Conservation (phyloP, 208 protist species). For the Leishmania amazonensis region DNA sequence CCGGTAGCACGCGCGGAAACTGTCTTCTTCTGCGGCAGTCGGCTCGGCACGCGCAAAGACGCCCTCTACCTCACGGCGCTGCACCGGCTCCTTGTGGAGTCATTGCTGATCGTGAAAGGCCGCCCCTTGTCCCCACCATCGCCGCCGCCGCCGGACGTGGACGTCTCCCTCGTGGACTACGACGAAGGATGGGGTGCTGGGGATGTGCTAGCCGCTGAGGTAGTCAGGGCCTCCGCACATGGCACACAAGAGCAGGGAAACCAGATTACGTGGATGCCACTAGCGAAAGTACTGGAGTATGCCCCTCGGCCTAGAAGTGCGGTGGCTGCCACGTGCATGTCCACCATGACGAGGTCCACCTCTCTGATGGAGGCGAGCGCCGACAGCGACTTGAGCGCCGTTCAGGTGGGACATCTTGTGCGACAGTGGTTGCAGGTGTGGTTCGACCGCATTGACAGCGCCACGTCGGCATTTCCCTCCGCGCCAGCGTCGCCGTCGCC, state of each 20-base stretch:
- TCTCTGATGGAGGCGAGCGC: not conserved
- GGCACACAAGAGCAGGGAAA: not conserved
- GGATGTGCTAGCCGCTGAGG: slow-evolving; percentile 38
- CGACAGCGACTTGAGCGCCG: not conserved
- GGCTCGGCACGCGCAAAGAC: slow-evolving; percentile 15
- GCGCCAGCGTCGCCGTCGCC: not conserved
- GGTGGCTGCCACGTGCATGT: not conserved
- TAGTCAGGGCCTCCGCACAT: not conserved
- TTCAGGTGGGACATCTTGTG: slow-evolving; percentile 1
- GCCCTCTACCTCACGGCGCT: slow-evolving; percentile 11
- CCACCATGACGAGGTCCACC: not conserved
- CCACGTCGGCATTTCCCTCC: slow-evolving; percentile 5
- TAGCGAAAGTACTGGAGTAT: not conserved
- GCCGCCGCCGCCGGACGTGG: not conserved
- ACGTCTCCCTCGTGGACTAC: slow-evolving; percentile 49
- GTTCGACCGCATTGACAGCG: slow-evolving; percentile 22
- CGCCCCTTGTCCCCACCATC: not conserved
- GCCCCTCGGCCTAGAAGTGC: not conserved
- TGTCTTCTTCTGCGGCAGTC: slow-evolving; percentile 12
- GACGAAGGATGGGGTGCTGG: slow-evolving; percentile 48
- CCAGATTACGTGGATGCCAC: not conserved
- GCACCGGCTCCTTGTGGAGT: slow-evolving; percentile 12
- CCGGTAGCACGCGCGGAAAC: not conserved
- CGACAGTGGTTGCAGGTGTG: slow-evolving; percentile 9
- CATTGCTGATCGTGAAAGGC: not conserved